phyloP scores from a whole-genome alignment of 176 grass and related monocot genomes.

The Chloris gayana region DNA sequence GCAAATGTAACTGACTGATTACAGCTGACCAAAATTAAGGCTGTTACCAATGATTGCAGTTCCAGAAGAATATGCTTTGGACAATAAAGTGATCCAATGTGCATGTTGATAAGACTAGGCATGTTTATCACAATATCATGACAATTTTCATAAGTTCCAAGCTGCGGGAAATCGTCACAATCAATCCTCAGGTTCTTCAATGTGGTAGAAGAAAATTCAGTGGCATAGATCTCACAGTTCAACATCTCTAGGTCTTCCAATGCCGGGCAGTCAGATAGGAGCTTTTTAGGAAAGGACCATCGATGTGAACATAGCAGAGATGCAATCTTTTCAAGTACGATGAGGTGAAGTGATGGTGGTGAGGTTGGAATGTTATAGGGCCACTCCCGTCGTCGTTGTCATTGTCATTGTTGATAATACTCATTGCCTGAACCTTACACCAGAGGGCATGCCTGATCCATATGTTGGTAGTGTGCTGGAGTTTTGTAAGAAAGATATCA shows the following conservation, averaged over 20 bases:
- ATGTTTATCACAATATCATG: conserved; percentile 7
- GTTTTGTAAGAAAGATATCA: not conserved
- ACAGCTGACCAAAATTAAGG: not conserved
- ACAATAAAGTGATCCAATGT: conserved; percentile 2
- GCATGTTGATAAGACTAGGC: not conserved
- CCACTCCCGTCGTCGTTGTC: too few relatives aligned
- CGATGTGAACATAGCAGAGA: conserved; percentile 1
- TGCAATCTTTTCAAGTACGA: conserved; percentile 4
- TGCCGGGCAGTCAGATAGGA: not conserved
- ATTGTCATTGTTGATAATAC: not conserved
- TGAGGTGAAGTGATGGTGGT: not conserved
- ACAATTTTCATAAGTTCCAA: not conserved
- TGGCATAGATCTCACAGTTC: not conserved
- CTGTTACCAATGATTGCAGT: not conserved
- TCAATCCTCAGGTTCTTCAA: conserved; percentile 28
- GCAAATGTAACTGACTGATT: not conserved
- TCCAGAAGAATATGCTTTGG: not conserved
- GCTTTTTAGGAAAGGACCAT: not conserved
- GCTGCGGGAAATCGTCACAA: not conserved
- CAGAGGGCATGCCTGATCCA: not conserved
- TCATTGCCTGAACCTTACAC: not conserved
- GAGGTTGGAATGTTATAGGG: not conserved
- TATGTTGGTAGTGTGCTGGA: not conserved
- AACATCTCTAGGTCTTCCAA: conserved; percentile 1
- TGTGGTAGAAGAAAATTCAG: conserved; percentile 19